phyloP scores from a whole-genome alignment of 2,329 filamentous ascomycete genomes.

The Epichloe scottii region DNA sequence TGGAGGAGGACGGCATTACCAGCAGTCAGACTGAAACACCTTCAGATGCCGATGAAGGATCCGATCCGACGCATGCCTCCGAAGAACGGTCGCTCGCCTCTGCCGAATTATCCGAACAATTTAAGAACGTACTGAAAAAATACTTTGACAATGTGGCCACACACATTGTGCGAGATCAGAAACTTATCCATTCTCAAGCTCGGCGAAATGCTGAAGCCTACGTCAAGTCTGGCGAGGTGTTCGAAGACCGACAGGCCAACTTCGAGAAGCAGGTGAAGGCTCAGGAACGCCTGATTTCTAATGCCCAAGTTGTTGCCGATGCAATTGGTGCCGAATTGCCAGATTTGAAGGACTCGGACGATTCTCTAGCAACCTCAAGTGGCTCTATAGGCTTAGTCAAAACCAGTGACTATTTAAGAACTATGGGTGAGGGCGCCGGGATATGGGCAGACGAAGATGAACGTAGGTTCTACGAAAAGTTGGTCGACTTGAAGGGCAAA shows the following conservation, averaged over 20 bases:
- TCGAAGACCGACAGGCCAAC: constrained; percentile 90
- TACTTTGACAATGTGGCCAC: constrained; percentile 91
- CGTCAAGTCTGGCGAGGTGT: constrained; percentile 95
- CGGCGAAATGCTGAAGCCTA: constrained; percentile 96
- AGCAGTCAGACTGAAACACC: constrained; percentile 25
- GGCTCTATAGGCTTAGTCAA: constrained; percentile 87
- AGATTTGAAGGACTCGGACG: constrained; percentile 73
- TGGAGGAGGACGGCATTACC: constrained; percentile 67
- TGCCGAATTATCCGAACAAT: constrained; percentile 69
- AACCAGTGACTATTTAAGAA: constrained; percentile 81
- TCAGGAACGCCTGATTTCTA: constrained; percentile 80
- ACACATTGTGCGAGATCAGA: constrained; percentile 84
- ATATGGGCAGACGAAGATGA: constrained; percentile 99
- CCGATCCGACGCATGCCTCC: constrained; percentile 27
- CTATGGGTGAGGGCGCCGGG: constrained; percentile 78
- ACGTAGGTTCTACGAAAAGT: constrained; percentile 92
- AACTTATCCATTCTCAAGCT: constrained; percentile 72
- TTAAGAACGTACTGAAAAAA: constrained; percentile 69
- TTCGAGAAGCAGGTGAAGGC: constrained; percentile 89
- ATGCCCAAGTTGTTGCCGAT: constrained; percentile 85
- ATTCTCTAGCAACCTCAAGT: constrained; percentile 50
- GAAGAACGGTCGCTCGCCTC: constrained; percentile 61
- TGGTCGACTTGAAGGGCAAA: constrained; percentile 89
- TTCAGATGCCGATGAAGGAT: constrained; percentile 39
- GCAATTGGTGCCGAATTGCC: constrained; percentile 86